Percentiles rank a stretch among this genome's conserved stretches.
phyloP scores from a whole-genome alignment of 495 filamentous ascomycete genomes.

The Rostrohypoxylon terebratum region DNA sequence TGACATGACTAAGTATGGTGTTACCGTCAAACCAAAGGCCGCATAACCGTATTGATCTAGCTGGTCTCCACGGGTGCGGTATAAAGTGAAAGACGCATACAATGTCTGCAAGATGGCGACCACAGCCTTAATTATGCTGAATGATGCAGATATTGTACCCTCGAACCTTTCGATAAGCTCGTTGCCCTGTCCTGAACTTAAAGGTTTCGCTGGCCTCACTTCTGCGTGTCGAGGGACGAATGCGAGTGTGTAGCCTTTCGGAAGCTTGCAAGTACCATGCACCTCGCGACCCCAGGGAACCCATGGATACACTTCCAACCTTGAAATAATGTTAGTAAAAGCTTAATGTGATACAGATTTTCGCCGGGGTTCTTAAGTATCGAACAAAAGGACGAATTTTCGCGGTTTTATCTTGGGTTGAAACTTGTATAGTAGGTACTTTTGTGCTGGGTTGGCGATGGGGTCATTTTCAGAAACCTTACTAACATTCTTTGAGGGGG shows the following conservation, averaged over 20 bases:
- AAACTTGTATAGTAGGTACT: no score
- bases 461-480: no score
- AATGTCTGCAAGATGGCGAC: not conserved
- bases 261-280: not conserved
- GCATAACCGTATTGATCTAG: constrained; percentile 58
- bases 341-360: no score
- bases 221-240: constrained; percentile 1
- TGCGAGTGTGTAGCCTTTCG: not conserved
- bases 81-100: constrained; percentile 49
- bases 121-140: not conserved
- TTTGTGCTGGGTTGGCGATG: no score
- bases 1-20: constrained; percentile 61
- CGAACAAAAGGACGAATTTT: no score
- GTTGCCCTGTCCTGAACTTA: not conserved
- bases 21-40: constrained; percentile 58
- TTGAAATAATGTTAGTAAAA: no score
- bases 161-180: not conserved
- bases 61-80: constrained; percentile 53
- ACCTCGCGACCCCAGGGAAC: not conserved
- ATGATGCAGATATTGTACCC: not conserved
- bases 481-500: no score
- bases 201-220: not conserved
- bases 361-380: no score
- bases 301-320: no score
- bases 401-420: no score